A percentile compares a stretch with the other conserved stretches of the same genome.
Conservation (phyloP, 208 protist species). For the Wallacemonas sp. region DNA sequence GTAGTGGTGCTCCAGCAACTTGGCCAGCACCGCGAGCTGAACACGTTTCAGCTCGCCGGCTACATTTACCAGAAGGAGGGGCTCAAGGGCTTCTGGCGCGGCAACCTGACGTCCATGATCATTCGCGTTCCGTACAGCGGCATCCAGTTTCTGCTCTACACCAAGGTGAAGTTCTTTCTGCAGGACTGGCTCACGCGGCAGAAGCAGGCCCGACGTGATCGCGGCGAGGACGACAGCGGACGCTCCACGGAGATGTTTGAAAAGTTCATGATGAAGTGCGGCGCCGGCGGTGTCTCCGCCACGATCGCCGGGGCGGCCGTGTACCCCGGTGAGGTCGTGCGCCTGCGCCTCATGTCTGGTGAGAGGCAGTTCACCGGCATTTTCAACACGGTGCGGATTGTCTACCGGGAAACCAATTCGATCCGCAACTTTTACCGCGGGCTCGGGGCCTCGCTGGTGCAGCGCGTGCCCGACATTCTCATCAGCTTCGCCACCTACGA, state of each 20-base stretch:
- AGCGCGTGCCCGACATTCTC: conserved; percentile 87
- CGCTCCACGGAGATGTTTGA: conserved; percentile 42
- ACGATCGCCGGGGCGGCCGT: conserved; percentile 77
- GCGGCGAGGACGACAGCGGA: background rate
- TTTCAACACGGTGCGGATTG: conserved; percentile 44
- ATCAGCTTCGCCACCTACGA: conserved; percentile 90
- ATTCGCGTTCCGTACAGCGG: conserved; percentile 89
- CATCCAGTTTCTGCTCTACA: conserved; percentile 87
- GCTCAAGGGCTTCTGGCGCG: conserved; percentile 82
- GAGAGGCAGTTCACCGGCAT: conserved; percentile 75
- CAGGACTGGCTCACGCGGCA: conserved; percentile 53
- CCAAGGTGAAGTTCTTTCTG: conserved; percentile 75
- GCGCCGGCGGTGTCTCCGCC: conserved; percentile 81
- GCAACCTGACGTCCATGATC: conserved; percentile 89
- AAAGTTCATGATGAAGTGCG: conserved; percentile 86
- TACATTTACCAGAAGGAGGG: conserved; percentile 69
- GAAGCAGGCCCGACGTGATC: background rate
- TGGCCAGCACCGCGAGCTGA: conserved; percentile 60
- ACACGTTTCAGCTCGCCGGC: conserved; percentile 37
- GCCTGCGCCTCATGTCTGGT: conserved; percentile 88
- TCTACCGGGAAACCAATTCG: conserved; percentile 81
- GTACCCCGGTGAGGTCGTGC: conserved; percentile 88
- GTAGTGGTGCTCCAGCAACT: conserved; percentile 88
- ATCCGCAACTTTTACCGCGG: conserved; percentile 86
- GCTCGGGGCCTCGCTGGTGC: conserved; percentile 79